Base-by-base conservation (phyloP, 768 basidiomycete species). In the Pulveroboletus ravenelii region DNA sequence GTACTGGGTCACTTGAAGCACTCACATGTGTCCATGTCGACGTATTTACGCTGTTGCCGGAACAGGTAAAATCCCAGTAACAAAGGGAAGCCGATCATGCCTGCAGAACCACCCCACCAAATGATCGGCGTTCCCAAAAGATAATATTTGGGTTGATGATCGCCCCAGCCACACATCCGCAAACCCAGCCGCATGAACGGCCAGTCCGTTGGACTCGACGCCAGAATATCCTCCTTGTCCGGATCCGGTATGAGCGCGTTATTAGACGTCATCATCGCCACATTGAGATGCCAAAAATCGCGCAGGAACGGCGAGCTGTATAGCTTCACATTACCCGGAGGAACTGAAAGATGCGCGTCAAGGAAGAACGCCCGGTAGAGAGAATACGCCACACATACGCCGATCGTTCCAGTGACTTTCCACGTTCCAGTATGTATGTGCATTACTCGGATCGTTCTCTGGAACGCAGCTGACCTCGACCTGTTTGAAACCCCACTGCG, bases 181-280 rank as follows among this genome's bases (percentile, higher is more conserved):
- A 99, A 69, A 20, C 95, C 95, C 14, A 94, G 77, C 41, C 82
- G 82, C 36, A 97, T 74, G 72, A 89, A 84, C 0, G 95, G 95
- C 95, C 96, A 99, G 62, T 98, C 94, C 35, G 79, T 78, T 0
- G 95, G 94, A 59, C 79, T 82, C 31, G 93, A 95, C 0, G 95
- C 96, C 45, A 99, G 82, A 63, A 97, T 92, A 66, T 99, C 96
- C 60, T 95, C 92, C 71, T 98, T 98, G 76, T 99, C 96, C 0
- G 95, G 93, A 62, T 99, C 93, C 1, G 96, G 96, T 36, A 98
- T 68, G 48, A 99, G 85, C 0, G 96, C 95, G 64, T 99, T 99
- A 74, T 99, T 99, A 5, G 96, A 97, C 0, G 95, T 96, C 91
- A 94, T 93, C 96, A 99, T 99, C 8, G 94, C 96, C 23, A 99